Evolutionary conservation across 2,329 filamentous ascomycete species (phyloP), one percentile per base, ranked within the genome.

Genomic region (Arthrobotrys musiformis): DNA sequence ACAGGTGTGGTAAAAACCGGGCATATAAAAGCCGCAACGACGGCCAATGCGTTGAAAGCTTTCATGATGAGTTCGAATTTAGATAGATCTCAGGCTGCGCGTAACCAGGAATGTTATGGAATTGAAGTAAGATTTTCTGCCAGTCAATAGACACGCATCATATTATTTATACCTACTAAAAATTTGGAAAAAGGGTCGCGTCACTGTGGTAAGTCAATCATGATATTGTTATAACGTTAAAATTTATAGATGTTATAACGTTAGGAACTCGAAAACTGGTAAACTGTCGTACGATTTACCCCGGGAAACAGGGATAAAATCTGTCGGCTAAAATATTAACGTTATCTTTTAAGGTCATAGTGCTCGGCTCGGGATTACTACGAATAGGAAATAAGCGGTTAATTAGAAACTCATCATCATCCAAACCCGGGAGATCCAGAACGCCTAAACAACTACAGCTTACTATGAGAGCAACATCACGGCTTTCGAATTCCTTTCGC

Each of bases 381-480:
- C 64, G 52, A 69, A 69, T 69, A 37, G 52, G 40, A 69, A 60
- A 50, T 68, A 60, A 11, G 37, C 64, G 64, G 64, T 50, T 69
- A 69, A 69, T 60, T 60, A 50, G 37, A 69, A 52, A 8, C 44
- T 48, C 42, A n/a, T 56, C n/a, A 37, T 33, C 30, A 33, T 9
- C 11, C 13, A 28, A 37, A 67, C 33, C 19, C 62, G 26, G 30
- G 35, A 68, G 50, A 35, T 33, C 24, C 22, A 42, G 30, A 26
- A 37, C 44, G 48, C 63, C 48, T 68, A 35, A 46, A 68, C 35
- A 44, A 46, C 24, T 26, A 17, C 37, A 46, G 33, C 44, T 46
- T 33, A 46, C 30, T 62, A 22, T 44, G 56, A 24, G 19, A 19
- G 44, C 19, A 44, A 61, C 22, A 40, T 44, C 28, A 61, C 17